phyloP scores from a whole-genome alignment of 805 yeast species.

The Kluyveromyces dobzhanskii region DNA sequence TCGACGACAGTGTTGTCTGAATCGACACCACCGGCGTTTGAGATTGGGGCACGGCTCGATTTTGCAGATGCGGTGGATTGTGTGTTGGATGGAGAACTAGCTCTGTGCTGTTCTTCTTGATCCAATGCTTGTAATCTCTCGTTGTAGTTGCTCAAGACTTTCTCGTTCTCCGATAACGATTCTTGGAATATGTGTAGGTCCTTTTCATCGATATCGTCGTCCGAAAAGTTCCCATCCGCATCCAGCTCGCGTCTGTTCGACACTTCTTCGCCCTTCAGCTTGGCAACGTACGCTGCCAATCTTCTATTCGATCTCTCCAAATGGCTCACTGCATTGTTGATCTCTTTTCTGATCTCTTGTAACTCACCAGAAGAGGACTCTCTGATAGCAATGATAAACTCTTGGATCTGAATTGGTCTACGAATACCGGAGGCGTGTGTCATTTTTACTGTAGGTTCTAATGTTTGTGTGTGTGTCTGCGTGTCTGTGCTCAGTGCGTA shows the following conservation, averaged over 20 bases:
- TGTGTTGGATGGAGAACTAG: slow-evolving; percentile 7
- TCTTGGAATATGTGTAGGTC: slow-evolving; percentile 47
- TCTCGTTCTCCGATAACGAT: slow-evolving; percentile 47
- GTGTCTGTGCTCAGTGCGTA: slow-evolving; percentile 7
- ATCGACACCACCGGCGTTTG: slow-evolving; percentile 12
- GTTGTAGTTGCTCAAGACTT: slow-evolving; percentile 44
- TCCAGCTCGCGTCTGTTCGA: slow-evolving; percentile 9
- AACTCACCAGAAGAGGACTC: slow-evolving; percentile 44
- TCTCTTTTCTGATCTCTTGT: slow-evolving; percentile 23
- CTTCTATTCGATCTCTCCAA: slow-evolving; percentile 44
- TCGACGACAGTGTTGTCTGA: slow-evolving; percentile 33
- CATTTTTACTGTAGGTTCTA: no score
- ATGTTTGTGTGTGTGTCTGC: no score
- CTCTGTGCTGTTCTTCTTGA: slow-evolving; percentile 41
- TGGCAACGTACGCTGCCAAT: slow-evolving; percentile 36
- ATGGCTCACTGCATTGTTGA: slow-evolving; percentile 38
- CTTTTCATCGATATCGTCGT: slow-evolving; percentile 29
- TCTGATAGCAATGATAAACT: slow-evolving; percentile 44
- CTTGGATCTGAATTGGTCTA: slow-evolving; percentile 35
- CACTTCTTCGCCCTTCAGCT: slow-evolving; percentile 24
- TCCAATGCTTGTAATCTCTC: slow-evolving; percentile 38
- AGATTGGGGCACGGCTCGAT: no score
- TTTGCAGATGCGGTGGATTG: neutral
- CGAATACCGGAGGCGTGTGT: slow-evolving; percentile 15
- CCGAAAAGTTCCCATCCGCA: slow-evolving; percentile 16